Percentiles rank a stretch among this genome's conserved stretches.
Evolutionary conservation across 148 eudicot genomes (phyloP).

Genomic region (Rhododendron ovatum): DNA sequence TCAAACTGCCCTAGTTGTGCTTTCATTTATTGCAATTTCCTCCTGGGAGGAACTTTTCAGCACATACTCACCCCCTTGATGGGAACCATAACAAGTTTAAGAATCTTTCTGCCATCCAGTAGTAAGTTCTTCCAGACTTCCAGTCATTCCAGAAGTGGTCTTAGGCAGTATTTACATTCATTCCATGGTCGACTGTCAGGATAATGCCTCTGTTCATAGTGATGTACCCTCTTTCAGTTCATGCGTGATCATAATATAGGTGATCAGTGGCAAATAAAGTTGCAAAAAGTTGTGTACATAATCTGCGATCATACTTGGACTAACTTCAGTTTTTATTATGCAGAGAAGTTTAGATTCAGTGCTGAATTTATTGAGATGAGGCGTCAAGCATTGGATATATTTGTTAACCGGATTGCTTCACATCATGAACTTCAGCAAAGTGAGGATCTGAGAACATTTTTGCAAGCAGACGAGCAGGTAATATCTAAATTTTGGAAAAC

Average conservation of each 20-base stretch:
- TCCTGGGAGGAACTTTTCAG: neutral
- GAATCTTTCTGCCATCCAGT: neutral
- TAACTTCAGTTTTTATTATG: constrained; percentile 17
- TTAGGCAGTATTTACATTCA: neutral
- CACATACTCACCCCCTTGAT: neutral
- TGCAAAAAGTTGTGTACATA: neutral
- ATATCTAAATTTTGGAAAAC: constrained; percentile 14
- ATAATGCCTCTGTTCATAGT: neutral
- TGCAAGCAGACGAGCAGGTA: constrained; percentile 97
- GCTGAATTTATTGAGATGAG: constrained; percentile 99
- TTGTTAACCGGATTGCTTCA: constrained; percentile 85
- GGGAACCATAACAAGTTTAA: neutral
- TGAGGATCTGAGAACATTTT: constrained; percentile 85
- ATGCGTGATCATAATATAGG: neutral
- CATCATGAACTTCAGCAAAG: constrained; percentile 83
- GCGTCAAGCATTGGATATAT: constrained; percentile 82
- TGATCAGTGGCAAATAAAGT: neutral
- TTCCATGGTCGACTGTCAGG: neutral
- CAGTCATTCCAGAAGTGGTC: neutral
- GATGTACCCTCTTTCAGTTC: neutral
- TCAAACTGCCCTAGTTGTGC: neutral
- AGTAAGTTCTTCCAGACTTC: neutral
- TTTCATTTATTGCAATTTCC: neutral
- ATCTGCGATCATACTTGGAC: neutral
- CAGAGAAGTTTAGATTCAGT: constrained; percentile 97